These are phyloP conservation scores for Talinum fruticosum DNA, from an alignment of 148 eudicot genomes.

Conservation along the genomic window DNA sequence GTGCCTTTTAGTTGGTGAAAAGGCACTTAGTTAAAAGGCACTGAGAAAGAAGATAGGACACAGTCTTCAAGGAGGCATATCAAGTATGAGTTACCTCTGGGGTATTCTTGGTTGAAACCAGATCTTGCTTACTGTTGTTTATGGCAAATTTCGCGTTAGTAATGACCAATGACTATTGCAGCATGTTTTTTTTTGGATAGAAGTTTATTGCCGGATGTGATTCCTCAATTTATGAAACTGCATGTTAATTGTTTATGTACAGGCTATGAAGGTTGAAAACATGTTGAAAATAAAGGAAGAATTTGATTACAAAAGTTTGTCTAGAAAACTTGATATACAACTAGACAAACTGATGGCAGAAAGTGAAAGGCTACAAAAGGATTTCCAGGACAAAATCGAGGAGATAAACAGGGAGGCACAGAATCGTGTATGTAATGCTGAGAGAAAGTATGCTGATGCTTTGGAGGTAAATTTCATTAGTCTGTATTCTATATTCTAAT, in stretches of 20 bases:
- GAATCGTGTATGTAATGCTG: conserved; percentile 55
- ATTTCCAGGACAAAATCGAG: conserved; percentile 70
- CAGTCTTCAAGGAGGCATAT: neutral
- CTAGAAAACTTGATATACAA: conserved; percentile 88
- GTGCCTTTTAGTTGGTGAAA: neutral
- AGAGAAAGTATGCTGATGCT: conserved; percentile 64
- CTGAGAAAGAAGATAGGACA: neutral
- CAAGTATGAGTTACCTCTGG: neutral
- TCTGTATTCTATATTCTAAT: neutral
- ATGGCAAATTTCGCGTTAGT: neutral
- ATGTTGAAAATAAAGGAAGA: conserved; percentile 96
- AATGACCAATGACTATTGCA: no score
- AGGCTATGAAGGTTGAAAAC: conserved; percentile 90
- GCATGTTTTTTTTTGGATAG: no score
- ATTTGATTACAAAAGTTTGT: conserved; percentile 88
- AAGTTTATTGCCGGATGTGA: neutral
- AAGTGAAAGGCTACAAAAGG: conserved; percentile 85
- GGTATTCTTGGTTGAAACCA: neutral
- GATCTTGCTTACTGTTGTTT: neutral
- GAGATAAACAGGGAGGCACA: conserved; percentile 65
- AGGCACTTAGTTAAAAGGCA: neutral
- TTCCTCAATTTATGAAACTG: conserved; percentile 11
- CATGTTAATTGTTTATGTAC: conserved; percentile 10
- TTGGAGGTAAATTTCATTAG: conserved; percentile 51
- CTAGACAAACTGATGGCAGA: conserved; percentile 87